Base-by-base conservation (phyloP, 148 eudicot genomes). In the Gaultheria prostrata region DNA sequence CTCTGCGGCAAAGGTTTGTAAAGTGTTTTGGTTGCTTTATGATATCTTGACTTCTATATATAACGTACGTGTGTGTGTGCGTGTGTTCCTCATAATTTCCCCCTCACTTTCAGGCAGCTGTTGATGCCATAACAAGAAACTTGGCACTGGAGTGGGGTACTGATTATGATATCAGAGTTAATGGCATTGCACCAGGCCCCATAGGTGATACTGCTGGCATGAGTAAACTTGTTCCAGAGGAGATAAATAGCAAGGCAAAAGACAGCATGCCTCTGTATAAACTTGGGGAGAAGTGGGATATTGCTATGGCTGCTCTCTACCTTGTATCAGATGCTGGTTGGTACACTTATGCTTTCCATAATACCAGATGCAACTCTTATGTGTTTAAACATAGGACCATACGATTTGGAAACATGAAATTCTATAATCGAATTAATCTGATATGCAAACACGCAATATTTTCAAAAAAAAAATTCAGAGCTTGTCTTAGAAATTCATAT, bases 121-220 rank as follows among this genome's bases (percentile, higher is more conserved):
- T 97, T 86, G 99, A 97, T 91, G 95, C 99, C 8, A 83, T 95
- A 57, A 94, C 99, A 20, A 92, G 98, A 90, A 97, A 91, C 80
- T 89, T 97, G 86, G 99, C 99, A 57, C 87, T 97, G 84, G 99
- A 97, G 80, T 97, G 99, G 99, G 99, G 99, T 61, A 91, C 98
- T 17, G 98, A 97, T 73, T 97, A 94, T 88, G 99, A 93, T 85
- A 92, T 97, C 75, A 90, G 95, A 85, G 99, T 94, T 69, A 97
- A 97, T 72, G 98, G 99, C 13, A 97, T 97, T 69, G 99, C 98
- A 28, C 98, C 99, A 45, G 99, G 99, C 45, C 99, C 99, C 2
- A 97, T 97, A 71, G 93, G 88, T 77, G 97, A 89, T 83, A 97
- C 99, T 74, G 78, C 98, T 84, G 99, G 99, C 67, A 88, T 94